Evolutionary conservation across 2,329 filamentous ascomycete genomes (phyloP).

Genomic region (Geosmithia putterillii): DNA sequence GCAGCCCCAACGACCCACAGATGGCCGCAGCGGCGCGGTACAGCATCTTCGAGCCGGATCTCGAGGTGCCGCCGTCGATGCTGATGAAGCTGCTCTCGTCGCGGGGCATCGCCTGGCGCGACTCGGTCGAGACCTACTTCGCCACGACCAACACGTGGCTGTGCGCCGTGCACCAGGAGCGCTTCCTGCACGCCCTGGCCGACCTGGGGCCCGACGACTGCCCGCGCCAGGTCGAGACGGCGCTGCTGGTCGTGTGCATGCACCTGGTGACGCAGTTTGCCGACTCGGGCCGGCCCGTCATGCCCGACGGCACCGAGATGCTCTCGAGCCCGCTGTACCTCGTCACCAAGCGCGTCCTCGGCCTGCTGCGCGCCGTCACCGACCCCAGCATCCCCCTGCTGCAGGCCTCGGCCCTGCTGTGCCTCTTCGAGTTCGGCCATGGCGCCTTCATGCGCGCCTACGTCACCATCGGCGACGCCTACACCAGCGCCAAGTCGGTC

Average conservation of each 20-base stretch:
- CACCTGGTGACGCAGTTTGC: slow-evolving; percentile 24
- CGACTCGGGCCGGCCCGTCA: slow-evolving; percentile 18
- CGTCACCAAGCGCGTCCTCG: slow-evolving; percentile 23
- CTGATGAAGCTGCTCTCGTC: slow-evolving; percentile 24
- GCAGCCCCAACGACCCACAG: slow-evolving; percentile 7
- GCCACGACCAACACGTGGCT: slow-evolving; percentile 27
- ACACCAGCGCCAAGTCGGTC: slow-evolving; percentile 20
- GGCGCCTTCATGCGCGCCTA: slow-evolving; percentile 27
- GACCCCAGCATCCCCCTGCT: slow-evolving; percentile 24
- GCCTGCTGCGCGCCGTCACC: slow-evolving; percentile 19
- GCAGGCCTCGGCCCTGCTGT: slow-evolving; percentile 26
- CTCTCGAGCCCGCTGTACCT: slow-evolving; percentile 25
- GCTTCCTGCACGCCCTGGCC: slow-evolving; percentile 20
- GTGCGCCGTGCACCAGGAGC: slow-evolving; percentile 23
- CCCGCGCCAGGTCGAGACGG: slow-evolving; percentile 15
- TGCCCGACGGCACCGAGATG: slow-evolving; percentile 21
- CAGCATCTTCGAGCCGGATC: slow-evolving; percentile 15
- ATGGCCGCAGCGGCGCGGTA: slow-evolving; percentile 1
- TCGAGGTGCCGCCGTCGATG: slow-evolving; percentile 21
- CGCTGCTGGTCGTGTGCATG: slow-evolving; percentile 28
- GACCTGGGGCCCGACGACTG: slow-evolving; percentile 9
- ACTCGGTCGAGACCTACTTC: slow-evolving; percentile 24
- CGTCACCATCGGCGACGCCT: slow-evolving; percentile 26
- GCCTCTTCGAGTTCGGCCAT: slow-evolving; percentile 31
- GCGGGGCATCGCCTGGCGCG: slow-evolving; percentile 22